Evolutionary conservation across 2,329 filamentous ascomycete species (phyloP).

Genomic region (Metarhizium sp.): DNA sequence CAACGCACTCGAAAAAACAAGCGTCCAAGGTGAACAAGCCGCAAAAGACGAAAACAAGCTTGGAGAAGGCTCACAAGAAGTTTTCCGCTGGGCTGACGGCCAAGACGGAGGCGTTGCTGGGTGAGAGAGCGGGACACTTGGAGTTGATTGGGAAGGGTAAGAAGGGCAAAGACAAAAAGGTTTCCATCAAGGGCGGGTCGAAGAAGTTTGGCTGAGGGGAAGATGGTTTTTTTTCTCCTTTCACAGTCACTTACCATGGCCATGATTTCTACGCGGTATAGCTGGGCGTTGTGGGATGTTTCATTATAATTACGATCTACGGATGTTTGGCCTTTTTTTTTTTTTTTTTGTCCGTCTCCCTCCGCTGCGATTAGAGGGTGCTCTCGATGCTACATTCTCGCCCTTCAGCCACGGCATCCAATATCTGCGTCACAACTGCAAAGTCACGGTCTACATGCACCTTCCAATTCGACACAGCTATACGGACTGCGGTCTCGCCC

Average conservation of each 20-base stretch:
- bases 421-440: slow-evolving; percentile 51
- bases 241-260: too few relatives aligned
- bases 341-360: not conserved
- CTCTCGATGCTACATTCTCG: slow-evolving; percentile 17
- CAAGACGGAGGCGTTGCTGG: slow-evolving; percentile 48
- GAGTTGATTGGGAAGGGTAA: slow-evolving; percentile 50
- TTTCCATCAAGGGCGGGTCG: slow-evolving; percentile 36
- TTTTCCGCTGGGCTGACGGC: slow-evolving; percentile 43
- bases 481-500: slow-evolving; percentile 63
- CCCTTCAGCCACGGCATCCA: slow-evolving; percentile 39
- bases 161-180: slow-evolving; percentile 31
- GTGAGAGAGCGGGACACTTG: slow-evolving; percentile 49
- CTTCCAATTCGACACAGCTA: slow-evolving; percentile 81
- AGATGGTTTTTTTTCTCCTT: too few relatives aligned
- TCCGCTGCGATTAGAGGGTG: not conserved
- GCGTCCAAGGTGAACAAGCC: slow-evolving; percentile 40
- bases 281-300: not conserved
- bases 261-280: not conserved
- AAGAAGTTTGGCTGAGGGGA: slow-evolving; percentile 44
- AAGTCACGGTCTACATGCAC: slow-evolving; percentile 61
- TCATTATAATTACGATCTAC: not conserved
- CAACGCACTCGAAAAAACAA: slow-evolving; percentile 31
- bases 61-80: slow-evolving; percentile 46
- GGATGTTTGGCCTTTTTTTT: not conserved
- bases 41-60: slow-evolving; percentile 32